A percentile compares a stretch with the other conserved stretches of the same genome.
Evolutionary conservation across 139 green algal genomes (phyloP).

Genomic region (Picochlorum sp.): DNA sequence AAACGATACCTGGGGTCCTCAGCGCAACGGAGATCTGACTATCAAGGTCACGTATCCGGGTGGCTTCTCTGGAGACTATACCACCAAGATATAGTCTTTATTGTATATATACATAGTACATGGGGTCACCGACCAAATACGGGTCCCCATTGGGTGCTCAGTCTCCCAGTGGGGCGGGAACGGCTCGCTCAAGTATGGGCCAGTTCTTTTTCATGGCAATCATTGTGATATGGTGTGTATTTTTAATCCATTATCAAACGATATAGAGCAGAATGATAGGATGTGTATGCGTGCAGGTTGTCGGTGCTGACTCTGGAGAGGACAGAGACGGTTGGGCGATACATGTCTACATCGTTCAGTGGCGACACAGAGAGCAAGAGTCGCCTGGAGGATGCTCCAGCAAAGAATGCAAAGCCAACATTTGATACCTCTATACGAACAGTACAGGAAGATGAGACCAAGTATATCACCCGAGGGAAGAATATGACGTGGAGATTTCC

Average conservation of each 20-base stretch:
- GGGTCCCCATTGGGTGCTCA: too few relatives aligned
- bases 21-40: too few relatives aligned
- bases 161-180: neutral
- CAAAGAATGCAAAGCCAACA: too few relatives aligned
- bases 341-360: neutral
- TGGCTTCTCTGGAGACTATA: too few relatives aligned
- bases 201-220: neutral
- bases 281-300: neutral
- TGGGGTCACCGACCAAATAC: too few relatives aligned
- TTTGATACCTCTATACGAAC: too few relatives aligned
- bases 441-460: neutral
- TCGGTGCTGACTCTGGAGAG: neutral
- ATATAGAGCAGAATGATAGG: neutral
- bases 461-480: neutral
- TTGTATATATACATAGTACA: too few relatives aligned
- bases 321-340: neutral
- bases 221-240: neutral
- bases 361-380: too few relatives aligned
- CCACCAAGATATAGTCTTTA: too few relatives aligned
- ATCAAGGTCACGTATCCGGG: too few relatives aligned
- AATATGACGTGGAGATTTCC: constrained; percentile 2
- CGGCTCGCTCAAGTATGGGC: neutral
- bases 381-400: too few relatives aligned
- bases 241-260: neutral
- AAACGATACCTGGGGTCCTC: too few relatives aligned